Percentiles rank a stretch among this genome's conserved stretches.
Evolutionary conservation across 1,284 basidiomycete genomes (phyloP).

Genomic region (Anthracocystis walkeri): DNA sequence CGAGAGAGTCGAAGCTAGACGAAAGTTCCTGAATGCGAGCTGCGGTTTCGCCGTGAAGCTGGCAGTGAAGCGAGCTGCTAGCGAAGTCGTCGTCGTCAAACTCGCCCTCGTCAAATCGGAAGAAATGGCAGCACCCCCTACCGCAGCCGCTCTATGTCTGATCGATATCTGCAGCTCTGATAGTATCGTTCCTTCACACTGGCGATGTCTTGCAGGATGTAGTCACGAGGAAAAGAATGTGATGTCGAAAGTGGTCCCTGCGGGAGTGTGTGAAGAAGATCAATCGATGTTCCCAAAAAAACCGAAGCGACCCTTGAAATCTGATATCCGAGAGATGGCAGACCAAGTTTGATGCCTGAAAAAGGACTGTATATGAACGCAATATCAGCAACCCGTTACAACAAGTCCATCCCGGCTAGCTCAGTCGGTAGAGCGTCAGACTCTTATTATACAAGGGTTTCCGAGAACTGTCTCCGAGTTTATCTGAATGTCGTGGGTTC

Average conservation of each 20-base stretch:
- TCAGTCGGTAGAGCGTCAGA: constrained; percentile 70
- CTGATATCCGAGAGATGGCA: not conserved
- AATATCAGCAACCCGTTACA: rapidly evolving
- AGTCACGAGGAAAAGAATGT: not conserved
- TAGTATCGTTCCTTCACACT: not conserved
- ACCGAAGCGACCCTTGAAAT: not conserved
- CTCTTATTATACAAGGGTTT: constrained; percentile 60
- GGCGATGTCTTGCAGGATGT: not conserved
- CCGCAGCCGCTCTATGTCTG: too few species aligned
- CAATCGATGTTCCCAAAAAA: too few species aligned
- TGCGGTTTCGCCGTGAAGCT: not conserved
- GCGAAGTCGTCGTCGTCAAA: not conserved
- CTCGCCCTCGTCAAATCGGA: not conserved
- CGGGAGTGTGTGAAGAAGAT: too few species aligned
- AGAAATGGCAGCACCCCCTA: not conserved
- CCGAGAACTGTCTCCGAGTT: constrained; percentile 23
- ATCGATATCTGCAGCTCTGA: not conserved
- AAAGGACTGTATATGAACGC: constrained; percentile 2
- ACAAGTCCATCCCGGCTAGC: constrained; percentile 66
- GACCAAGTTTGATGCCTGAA: too few species aligned
- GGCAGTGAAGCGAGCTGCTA: not conserved
- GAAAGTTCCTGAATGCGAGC: not conserved
- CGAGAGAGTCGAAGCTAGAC: not conserved
- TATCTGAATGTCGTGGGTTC: constrained; percentile 69
- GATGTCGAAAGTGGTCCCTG: not conserved